These are phyloP conservation scores for Phytophthora foliorum DNA, from an alignment of 352 stramenopile genomes.

Conservation along the genomic window DNA sequence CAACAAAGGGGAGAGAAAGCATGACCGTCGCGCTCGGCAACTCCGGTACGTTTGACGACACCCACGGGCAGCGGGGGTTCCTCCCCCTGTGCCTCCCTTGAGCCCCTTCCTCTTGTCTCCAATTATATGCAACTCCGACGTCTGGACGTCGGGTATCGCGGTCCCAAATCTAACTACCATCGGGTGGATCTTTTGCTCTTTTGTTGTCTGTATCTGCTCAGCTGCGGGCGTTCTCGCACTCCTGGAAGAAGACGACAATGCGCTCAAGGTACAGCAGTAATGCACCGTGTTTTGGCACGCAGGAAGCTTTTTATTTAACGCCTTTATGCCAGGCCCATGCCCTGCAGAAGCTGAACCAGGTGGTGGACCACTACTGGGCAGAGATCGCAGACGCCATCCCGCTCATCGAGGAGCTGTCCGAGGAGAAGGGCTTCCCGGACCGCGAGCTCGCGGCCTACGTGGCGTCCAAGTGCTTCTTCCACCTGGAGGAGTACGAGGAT, in stretches of 20 bases:
- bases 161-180: slow-evolving; percentile 39
- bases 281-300: neutral
- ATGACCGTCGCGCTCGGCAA: slow-evolving; percentile 65
- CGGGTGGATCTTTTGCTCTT: slow-evolving; percentile 43
- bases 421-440: slow-evolving; percentile 93
- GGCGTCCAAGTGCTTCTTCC: slow-evolving; percentile 98
- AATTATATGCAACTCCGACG: slow-evolving; percentile 9
- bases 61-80: neutral
- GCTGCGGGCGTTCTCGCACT: slow-evolving; percentile 90
- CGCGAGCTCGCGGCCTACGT: slow-evolving; percentile 93
- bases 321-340: slow-evolving; percentile 77
- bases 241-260: slow-evolving; percentile 93
- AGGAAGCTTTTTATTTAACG: slow-evolving; percentile 7
- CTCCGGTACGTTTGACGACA: slow-evolving; percentile 57
- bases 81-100: slow-evolving; percentile 5
- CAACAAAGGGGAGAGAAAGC: slow-evolving; percentile 44
- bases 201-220: slow-evolving; percentile 42
- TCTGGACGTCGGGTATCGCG: slow-evolving; percentile 11
- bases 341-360: slow-evolving; percentile 91
- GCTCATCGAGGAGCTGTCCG: slow-evolving; percentile 94
- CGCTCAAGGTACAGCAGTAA: slow-evolving; percentile 73
- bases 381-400: slow-evolving; percentile 94
- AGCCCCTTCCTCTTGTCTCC: neutral
- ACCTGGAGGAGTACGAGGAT: slow-evolving; percentile 98
- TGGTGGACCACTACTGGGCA: slow-evolving; percentile 96